Percentiles rank a stretch among this genome's conserved stretches.
phyloP scores from a whole-genome alignment of 1,139 yeast species.

The Yamadazyma trypodendri region DNA sequence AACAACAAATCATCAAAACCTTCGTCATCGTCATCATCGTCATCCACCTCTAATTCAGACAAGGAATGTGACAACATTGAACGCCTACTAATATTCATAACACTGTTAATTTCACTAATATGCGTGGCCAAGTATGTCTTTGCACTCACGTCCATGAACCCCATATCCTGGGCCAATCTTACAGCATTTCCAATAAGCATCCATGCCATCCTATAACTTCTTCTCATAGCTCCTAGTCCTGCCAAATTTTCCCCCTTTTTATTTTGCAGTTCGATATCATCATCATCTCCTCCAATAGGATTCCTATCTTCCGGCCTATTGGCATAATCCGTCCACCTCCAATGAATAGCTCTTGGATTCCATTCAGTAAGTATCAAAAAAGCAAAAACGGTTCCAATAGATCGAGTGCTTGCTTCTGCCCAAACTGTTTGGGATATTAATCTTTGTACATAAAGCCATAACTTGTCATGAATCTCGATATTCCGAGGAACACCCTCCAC shows the following conservation, averaged over 20 bases:
- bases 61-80: conserved; percentile 68
- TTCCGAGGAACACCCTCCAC: conserved; percentile 41
- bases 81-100: conserved; percentile 67
- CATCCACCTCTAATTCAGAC: conserved; percentile 60
- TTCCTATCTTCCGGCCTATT: conserved; percentile 50
- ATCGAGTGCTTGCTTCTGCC: conserved; percentile 91
- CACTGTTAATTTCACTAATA: conserved; percentile 74
- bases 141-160: conserved; percentile 70
- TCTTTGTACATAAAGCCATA: conserved; percentile 83
- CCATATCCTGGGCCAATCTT: conserved; percentile 84
- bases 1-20: conserved; percentile 26
- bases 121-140: conserved; percentile 82
- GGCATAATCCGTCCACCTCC: conserved; percentile 87
- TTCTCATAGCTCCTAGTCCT: conserved; percentile 80
- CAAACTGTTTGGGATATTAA: conserved; percentile 85
- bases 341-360: conserved; percentile 93
- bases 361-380: conserved; percentile 88
- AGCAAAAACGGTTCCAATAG: conserved; percentile 83
- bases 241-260: conserved; percentile 47
- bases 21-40: conserved; percentile 38
- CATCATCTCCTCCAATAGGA: conserved; percentile 3
- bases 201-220: conserved; percentile 92
- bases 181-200: conserved; percentile 88
- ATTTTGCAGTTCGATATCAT: conserved; percentile 16
- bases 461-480: conserved; percentile 67